Evolutionary conservation across 768 basidiomycete genomes (phyloP).

Genomic region (Lactarius psammicola): DNA sequence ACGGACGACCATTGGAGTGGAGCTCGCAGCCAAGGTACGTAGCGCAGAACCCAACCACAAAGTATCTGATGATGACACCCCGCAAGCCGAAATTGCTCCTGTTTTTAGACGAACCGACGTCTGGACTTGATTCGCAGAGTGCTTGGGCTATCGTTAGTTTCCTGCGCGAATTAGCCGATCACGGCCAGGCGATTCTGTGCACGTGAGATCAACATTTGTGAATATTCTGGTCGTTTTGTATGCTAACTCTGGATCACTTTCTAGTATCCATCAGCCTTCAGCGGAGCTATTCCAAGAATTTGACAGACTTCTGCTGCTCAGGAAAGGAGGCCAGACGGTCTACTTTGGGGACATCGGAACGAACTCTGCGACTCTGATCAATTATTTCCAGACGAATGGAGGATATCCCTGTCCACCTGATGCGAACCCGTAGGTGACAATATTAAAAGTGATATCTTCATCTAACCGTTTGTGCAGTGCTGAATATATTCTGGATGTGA

Average conservation of each 20-base stretch:
- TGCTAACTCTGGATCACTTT: background rate
- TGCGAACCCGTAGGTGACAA: constrained; percentile 56
- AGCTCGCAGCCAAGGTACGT: constrained; percentile 70
- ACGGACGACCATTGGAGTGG: constrained; percentile 83
- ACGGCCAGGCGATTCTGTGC: constrained; percentile 87
- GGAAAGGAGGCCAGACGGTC: constrained; percentile 76
- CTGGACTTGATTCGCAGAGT: constrained; percentile 82
- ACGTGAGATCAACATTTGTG: constrained; percentile 50
- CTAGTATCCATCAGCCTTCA: constrained; percentile 61
- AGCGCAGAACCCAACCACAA: background rate
- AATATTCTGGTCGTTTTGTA: background rate
- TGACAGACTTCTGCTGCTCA: constrained; percentile 73
- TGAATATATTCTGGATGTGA: constrained; percentile 78
- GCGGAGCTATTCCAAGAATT: constrained; percentile 84
- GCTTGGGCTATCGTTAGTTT: constrained; percentile 82
- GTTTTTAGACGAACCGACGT: constrained; percentile 87
- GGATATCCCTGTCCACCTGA: constrained; percentile 64
- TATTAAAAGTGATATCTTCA: background rate
- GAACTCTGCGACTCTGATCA: constrained; percentile 63
- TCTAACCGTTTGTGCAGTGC: constrained; percentile 31
- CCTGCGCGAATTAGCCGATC: constrained; percentile 70
- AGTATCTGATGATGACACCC: background rate
- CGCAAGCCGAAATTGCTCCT: constrained; percentile 69
- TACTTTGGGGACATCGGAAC: constrained; percentile 89
- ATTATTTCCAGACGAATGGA: constrained; percentile 76